phyloP scores from a whole-genome alignment of 768 basidiomycete species.

The Tulasnella sp. region DNA sequence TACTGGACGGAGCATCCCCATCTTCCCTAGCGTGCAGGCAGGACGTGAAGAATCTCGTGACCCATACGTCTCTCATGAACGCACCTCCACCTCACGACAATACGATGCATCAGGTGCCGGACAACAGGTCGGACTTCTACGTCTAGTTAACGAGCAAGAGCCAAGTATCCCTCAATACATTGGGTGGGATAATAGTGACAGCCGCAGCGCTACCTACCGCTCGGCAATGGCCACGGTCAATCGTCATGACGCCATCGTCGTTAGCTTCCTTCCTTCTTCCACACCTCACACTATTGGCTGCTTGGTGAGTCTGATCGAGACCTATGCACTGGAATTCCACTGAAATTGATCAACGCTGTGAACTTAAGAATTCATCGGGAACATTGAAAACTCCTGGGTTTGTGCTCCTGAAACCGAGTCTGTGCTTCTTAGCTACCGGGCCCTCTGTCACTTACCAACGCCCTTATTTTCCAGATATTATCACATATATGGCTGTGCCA shows the following conservation, averaged over 20 bases:
- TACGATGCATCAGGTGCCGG: not conserved
- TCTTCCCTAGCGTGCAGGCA: not conserved
- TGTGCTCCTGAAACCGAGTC: not conserved
- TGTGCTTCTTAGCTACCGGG: not conserved
- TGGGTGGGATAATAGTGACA: not conserved
- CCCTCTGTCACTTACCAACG: not conserved
- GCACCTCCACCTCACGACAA: not conserved
- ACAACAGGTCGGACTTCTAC: not conserved
- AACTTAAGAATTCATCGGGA: not conserved
- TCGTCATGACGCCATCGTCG: not conserved
- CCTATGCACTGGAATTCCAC: too few relatives aligned
- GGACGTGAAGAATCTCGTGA: not conserved
- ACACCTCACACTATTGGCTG: not conserved
- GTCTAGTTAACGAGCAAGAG: not conserved
- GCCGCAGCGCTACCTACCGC: not conserved
- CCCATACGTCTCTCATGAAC: not conserved
- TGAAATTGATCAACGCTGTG: not conserved
- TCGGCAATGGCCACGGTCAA: not conserved
- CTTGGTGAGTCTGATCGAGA: not conserved
- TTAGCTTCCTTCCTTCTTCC: not conserved
- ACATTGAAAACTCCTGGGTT: not conserved
- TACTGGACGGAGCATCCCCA: not conserved
- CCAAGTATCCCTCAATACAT: not conserved
- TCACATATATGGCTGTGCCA: not conserved
- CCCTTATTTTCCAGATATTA: not conserved